A percentile compares a stretch with the other conserved stretches of the same genome.
Conservation (phyloP, 176 grass and related monocot genomes). For the Coix lacrymajobi region DNA sequence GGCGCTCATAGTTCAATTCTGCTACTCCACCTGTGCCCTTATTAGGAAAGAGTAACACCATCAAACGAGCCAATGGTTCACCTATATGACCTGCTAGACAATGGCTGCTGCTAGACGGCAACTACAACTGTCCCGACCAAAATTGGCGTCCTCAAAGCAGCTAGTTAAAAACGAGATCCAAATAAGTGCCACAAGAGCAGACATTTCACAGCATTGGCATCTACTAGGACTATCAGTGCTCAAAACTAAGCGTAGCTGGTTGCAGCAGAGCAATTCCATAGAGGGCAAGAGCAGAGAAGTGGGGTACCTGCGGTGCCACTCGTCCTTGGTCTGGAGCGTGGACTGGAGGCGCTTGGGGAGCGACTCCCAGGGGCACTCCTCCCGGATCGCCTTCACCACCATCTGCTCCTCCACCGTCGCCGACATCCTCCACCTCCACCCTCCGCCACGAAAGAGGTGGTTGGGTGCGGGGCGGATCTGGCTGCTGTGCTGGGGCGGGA, state of each 20-base stretch:
- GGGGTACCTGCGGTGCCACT: conserved; percentile 83
- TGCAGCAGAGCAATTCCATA: conserved; percentile 12
- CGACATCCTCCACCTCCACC: conserved; percentile 22
- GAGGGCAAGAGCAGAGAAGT: background rate
- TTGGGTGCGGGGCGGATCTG: conserved; percentile 31
- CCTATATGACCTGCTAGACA: background rate
- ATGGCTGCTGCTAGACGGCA: background rate
- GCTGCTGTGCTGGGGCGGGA: background rate
- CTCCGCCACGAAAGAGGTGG: conserved; percentile 13
- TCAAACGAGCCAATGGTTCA: background rate
- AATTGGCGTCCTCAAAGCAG: conserved; percentile 9
- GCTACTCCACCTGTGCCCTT: background rate
- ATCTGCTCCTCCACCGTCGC: conserved; percentile 83
- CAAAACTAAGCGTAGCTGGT: background rate
- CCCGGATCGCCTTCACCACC: conserved; percentile 80
- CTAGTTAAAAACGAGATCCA: conserved; percentile 18
- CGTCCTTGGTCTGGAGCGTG: conserved; percentile 65
- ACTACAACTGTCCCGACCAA: background rate
- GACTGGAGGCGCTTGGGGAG: conserved; percentile 86
- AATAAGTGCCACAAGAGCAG: background rate
- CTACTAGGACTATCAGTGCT: background rate
- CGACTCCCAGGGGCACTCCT: conserved; percentile 82
- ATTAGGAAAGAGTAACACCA: background rate
- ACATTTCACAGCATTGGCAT: background rate
- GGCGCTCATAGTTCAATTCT: background rate